Percentiles rank a stretch among this genome's conserved stretches.
Evolutionary conservation across 148 eudicot species (phyloP).

Genomic region (Heliosperma pusillum): DNA sequence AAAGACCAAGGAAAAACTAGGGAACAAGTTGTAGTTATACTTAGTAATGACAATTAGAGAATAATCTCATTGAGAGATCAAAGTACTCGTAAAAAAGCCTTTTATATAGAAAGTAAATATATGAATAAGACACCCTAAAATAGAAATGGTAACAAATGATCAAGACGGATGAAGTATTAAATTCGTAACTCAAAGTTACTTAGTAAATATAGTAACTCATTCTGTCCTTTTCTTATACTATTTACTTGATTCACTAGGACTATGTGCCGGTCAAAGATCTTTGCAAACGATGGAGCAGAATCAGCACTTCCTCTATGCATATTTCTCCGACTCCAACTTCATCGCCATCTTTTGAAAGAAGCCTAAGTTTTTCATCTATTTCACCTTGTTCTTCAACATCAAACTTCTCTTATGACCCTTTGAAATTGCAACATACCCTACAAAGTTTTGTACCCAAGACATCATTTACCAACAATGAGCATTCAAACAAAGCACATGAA

Average conservation of each 20-base stretch:
- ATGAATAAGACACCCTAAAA: no score
- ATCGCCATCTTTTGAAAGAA: slow-evolving; percentile 41
- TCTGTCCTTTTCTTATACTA: slow-evolving; percentile 16
- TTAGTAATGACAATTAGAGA: no score
- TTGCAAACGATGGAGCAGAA: slow-evolving; percentile 55
- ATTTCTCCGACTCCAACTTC: slow-evolving; percentile 20
- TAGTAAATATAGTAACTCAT: slow-evolving; percentile 14
- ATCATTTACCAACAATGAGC: slow-evolving; percentile 14
- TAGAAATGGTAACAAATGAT: no score
- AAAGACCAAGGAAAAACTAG: no score
- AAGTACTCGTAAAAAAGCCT: no score
- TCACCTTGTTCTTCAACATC: slow-evolving; percentile 60
- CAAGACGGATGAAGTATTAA: no score
- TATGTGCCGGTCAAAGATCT: slow-evolving; percentile 42
- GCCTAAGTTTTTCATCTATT: slow-evolving; percentile 33
- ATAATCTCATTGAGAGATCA: no score
- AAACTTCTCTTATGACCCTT: slow-evolving; percentile 45
- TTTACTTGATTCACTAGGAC: slow-evolving; percentile 48
- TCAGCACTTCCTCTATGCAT: slow-evolving; percentile 30
- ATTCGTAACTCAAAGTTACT: slow-evolving; percentile 6
- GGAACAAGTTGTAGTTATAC: no score
- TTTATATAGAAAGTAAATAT: no score
- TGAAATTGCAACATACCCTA: slow-evolving; percentile 18
- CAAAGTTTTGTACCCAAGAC: slow-evolving; percentile 29
- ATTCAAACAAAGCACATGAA: slow-evolving; percentile 8